Conservation (phyloP, 768 basidiomycete species). For the Saitozyma podzolica region DNA sequence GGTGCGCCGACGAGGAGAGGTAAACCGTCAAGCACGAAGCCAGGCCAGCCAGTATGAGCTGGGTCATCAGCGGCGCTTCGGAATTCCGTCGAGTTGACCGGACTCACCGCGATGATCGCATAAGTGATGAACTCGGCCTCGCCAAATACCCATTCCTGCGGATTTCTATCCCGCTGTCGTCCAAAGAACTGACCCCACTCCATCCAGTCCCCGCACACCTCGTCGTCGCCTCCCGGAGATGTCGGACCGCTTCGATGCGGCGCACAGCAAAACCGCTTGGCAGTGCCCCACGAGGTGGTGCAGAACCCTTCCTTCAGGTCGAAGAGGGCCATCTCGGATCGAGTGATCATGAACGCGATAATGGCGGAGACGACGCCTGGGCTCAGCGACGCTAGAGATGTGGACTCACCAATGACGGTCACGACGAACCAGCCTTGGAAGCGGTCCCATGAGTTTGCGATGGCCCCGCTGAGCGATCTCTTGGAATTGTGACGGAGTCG, state of each 20-base stretch:
- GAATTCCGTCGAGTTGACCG: not conserved
- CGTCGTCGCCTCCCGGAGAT: slow-evolving; percentile 36
- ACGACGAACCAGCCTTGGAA: slow-evolving; percentile 86
- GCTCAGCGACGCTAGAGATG: not conserved
- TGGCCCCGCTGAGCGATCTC: slow-evolving; percentile 65
- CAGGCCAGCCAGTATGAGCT: slow-evolving; percentile 71
- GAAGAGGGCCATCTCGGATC: slow-evolving; percentile 84
- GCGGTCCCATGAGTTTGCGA: slow-evolving; percentile 69
- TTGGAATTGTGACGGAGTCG: slow-evolving; percentile 61
- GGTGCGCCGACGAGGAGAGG: slow-evolving; percentile 84
- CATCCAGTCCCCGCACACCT: slow-evolving; percentile 68
- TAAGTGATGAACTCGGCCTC: slow-evolving; percentile 68
- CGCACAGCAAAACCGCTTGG: slow-evolving; percentile 81
- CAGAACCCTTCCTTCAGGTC: slow-evolving; percentile 93
- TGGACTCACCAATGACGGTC: slow-evolving; percentile 66
- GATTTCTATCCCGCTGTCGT: slow-evolving; percentile 11
- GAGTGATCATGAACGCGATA: slow-evolving; percentile 80
- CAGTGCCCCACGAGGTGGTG: slow-evolving; percentile 65
- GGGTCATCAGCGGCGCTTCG: not conserved
- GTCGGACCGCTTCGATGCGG: slow-evolving; percentile 22
- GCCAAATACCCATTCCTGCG: slow-evolving; percentile 52
- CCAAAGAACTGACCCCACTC: slow-evolving; percentile 68
- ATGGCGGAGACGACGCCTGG: slow-evolving; percentile 73
- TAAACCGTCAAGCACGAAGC: slow-evolving; percentile 81
- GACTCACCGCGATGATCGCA: slow-evolving; percentile 71